These are phyloP conservation scores for Citrus cavaleriei DNA, from an alignment of 345 rosid genomes.

Conservation along the genomic window DNA sequence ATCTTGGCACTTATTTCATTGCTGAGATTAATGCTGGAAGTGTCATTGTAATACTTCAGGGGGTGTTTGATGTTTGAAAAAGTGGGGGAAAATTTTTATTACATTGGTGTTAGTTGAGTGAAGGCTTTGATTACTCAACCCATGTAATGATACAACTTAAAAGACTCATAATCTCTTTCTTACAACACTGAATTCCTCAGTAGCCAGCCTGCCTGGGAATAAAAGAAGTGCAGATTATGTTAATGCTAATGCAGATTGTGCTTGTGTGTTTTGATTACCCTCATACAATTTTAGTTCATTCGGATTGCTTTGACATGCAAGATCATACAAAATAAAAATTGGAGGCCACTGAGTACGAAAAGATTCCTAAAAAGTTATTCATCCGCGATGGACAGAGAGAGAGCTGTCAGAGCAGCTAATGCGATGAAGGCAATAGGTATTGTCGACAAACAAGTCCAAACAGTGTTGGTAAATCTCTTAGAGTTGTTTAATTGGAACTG, in stretches of 20 bases:
- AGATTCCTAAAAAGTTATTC: neutral
- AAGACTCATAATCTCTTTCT: neutral
- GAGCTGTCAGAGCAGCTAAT: constrained; percentile 33
- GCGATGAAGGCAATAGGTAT: constrained; percentile 46
- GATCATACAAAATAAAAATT: neutral
- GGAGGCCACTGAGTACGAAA: neutral
- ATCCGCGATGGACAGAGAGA: constrained; percentile 27
- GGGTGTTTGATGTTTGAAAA: neutral
- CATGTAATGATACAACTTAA: neutral
- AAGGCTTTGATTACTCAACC: neutral
- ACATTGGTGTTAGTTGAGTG: neutral
- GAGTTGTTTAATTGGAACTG: constrained; percentile 42
- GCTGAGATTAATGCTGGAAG: neutral
- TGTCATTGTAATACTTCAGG: neutral
- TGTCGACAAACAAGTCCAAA: constrained; percentile 38
- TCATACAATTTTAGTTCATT: neutral
- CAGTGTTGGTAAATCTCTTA: constrained; percentile 41
- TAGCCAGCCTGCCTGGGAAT: neutral
- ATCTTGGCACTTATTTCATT: neutral
- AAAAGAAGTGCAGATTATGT: neutral
- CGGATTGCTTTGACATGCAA: neutral
- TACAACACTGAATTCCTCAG: neutral
- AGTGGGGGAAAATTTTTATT: neutral
- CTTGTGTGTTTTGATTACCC: no score
- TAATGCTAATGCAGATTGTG: neutral